phyloP scores from a whole-genome alignment of 108 stramenopile species.

The Nitzschia putrida region DNA sequence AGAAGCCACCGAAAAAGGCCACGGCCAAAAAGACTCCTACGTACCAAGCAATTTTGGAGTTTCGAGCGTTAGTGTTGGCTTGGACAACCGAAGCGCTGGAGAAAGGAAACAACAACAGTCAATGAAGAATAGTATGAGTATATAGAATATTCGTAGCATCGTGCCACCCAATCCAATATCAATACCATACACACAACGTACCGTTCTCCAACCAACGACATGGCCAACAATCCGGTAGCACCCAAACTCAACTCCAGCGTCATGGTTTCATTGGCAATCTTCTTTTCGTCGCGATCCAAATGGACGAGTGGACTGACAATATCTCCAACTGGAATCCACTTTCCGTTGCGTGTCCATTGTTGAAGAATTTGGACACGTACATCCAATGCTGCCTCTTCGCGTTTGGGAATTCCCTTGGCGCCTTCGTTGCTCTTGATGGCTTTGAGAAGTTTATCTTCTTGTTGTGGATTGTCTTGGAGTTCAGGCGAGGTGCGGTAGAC shows the following conservation, averaged over 20 bases:
- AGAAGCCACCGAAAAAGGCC: conserved; percentile 78
- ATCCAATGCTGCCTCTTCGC: conserved; percentile 77
- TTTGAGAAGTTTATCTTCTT: conserved; percentile 53
- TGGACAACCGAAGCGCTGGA: conserved; percentile 79
- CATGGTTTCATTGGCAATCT: conserved; percentile 67
- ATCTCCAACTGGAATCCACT: conserved; percentile 75
- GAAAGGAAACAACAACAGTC: conserved; percentile 9
- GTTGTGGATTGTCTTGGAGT: conserved; percentile 6
- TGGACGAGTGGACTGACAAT: conserved; percentile 61
- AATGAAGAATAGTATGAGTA: not conserved
- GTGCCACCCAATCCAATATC: no score
- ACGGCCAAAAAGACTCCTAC: conserved; percentile 60
- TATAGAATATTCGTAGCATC: not conserved
- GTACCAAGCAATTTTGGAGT: conserved; percentile 62
- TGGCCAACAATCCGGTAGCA: conserved; percentile 63
- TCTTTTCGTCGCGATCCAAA: conserved; percentile 53
- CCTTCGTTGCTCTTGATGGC: conserved; percentile 62
- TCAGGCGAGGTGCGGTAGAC: conserved; percentile 35
- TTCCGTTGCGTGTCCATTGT: conserved; percentile 61
- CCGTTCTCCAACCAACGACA: conserved; percentile 57
- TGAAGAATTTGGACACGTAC: conserved; percentile 74
- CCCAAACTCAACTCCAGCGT: conserved; percentile 72
- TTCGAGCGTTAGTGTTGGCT: conserved; percentile 71
- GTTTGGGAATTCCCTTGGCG: conserved; percentile 65
- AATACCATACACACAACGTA: no score